These are phyloP conservation scores for Nicotiana paniculata DNA, from an alignment of 257 asterid genomes.

Conservation along the genomic window DNA sequence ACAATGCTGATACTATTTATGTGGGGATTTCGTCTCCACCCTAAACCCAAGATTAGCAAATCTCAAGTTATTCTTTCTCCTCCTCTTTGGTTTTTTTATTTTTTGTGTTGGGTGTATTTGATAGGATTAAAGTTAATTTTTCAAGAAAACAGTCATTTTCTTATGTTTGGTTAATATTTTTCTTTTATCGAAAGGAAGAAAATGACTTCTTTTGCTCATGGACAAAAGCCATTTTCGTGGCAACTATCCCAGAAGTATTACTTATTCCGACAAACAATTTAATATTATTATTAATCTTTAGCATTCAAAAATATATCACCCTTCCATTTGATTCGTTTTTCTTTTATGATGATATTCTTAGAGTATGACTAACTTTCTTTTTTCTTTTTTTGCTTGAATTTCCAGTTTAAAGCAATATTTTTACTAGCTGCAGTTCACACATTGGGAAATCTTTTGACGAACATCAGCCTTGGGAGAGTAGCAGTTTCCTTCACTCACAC, in stretches of 20 bases:
- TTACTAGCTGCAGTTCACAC: constrained; percentile 70
- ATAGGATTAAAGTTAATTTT: neutral
- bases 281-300: neutral
- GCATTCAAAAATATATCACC: neutral
- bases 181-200: neutral
- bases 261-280: neutral
- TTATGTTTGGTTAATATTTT: neutral
- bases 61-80: constrained; percentile 45
- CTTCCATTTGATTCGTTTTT: neutral
- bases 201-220: too few relatives aligned
- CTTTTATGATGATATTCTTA: neutral
- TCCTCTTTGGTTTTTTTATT: neutral
- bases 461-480: constrained; percentile 79
- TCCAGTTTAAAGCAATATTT: constrained; percentile 50
- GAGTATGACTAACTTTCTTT: neutral
- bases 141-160: neutral
- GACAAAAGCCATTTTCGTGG: neutral
- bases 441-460: constrained; percentile 76
- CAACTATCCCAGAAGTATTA: neutral
- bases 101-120: neutral
- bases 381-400: neutral
- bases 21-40: constrained; percentile 75
- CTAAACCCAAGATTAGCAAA: constrained; percentile 51
- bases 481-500: constrained; percentile 96
- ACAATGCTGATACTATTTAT: constrained; percentile 43